Base-by-base conservation (phyloP, 169 alveolate species). In the Fabrea salina region DNA sequence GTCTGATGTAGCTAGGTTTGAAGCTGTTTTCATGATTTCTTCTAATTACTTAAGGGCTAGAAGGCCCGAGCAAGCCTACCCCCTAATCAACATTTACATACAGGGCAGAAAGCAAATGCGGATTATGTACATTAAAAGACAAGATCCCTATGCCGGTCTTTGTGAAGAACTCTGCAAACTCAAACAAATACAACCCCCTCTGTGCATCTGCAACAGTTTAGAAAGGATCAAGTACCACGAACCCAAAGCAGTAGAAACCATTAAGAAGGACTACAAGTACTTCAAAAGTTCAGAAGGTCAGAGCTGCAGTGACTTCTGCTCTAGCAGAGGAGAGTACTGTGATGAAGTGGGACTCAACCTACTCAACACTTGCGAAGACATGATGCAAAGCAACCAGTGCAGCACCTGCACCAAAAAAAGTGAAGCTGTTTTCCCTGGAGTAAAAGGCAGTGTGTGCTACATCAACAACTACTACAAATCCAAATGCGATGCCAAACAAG, bases 61-160 rank as follows among this genome's bases (percentile, higher is more conserved):
- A 47, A 33, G 19, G 19, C 25, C 53, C 8, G 35, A 19, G 8
- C 22, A 22, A 6, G 19, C 30, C 33, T 61, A 61, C 33, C 25
- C 7, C 6, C 11, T 61, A 7, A 19, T 7, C 33, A 11, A 54
- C 25, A 8, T 54, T 54, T 54, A 54, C 22, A 11, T 54, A 19
- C 11, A 61, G 7, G 68, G 68, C 2, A 27, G 25, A n/a, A 30
- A 54, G 75, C 27, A 47, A 32, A 11, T 35, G 11, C 11, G 54
- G 13, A n/a, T 61, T n/a, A 61, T 61, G 25, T 61, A 61, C 16
- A 61, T 27, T 2, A n/a, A 27, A 33, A 61, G 75, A 61, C n/a
- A n/a, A 30, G 68, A 56, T 27, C 19, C 13, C 16, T 56, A 56
- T 27, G 68, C 37, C n/a, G 68, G 68, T 19, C 37, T 56, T 19